Evolutionary conservation across 768 basidiomycete species (phyloP).

Genomic region (Coprinellus micaceus): DNA sequence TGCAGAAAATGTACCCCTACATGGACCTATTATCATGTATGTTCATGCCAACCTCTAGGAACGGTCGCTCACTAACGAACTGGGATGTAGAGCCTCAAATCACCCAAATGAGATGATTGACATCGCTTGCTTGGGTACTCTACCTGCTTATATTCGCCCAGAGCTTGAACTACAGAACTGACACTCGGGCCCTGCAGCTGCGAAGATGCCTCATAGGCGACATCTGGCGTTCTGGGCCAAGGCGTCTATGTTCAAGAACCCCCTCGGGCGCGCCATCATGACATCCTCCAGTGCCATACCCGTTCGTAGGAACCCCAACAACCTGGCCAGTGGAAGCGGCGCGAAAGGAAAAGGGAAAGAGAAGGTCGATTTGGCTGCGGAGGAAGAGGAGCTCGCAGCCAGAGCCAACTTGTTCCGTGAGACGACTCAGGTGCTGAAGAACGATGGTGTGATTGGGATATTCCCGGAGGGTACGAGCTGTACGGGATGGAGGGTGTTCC

Average conservation of each 20-base stretch:
- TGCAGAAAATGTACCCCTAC: constrained; percentile 48
- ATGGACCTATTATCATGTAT: constrained; percentile 61
- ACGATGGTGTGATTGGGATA: constrained; percentile 57
- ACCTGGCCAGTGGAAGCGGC: constrained; percentile 1
- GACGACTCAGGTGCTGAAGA: constrained; percentile 52
- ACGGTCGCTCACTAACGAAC: neutral
- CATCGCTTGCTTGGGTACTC: constrained; percentile 41
- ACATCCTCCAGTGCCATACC: constrained; percentile 67
- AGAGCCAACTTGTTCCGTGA: constrained; percentile 50
- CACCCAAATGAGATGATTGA: constrained; percentile 74
- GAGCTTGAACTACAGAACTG: neutral
- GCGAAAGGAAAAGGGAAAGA: constrained; percentile 2
- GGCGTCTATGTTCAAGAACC: constrained; percentile 61
- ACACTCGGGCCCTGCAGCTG: constrained; percentile 29
- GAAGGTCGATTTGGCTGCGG: neutral
- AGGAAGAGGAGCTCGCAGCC: constrained; percentile 8
- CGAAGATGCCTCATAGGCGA: constrained; percentile 53
- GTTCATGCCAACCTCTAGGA: constrained; percentile 15
- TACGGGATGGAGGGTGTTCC: constrained; percentile 43
- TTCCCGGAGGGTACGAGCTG: constrained; percentile 65
- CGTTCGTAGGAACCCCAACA: constrained; percentile 61
- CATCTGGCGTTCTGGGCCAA: constrained; percentile 71
- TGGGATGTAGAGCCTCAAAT: constrained; percentile 48
- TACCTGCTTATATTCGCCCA: neutral
- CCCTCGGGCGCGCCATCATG: constrained; percentile 46